Evolutionary conservation across 805 yeast species (phyloP), one percentile per base, ranked within the genome.

Genomic region (Lachancea nothofagi): DNA sequence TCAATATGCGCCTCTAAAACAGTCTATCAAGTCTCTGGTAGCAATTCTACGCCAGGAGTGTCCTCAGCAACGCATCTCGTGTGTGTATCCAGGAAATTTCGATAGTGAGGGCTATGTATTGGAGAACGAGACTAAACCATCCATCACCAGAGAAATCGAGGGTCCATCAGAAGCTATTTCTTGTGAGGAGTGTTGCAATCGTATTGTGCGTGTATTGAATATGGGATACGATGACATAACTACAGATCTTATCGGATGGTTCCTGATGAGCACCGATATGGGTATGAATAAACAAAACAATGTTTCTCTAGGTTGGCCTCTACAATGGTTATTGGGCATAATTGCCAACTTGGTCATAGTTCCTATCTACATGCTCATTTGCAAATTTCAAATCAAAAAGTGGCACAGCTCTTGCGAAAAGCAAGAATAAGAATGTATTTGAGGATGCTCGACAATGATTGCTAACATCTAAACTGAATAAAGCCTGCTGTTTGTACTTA

Each of bases 1-100:
- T 0, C 90, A 86, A 51, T 93, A 93, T 57, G 89, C 93, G 0
- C 98, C 99, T 1, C 61, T 79, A 48, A 93, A 93, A 58, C 81
- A 86, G 0, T 95, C 96, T 0, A 59, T 90, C 12, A 72, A 84
- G 52, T 67, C 95, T 0, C 65, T 93, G 10, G 80, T 88, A 0
- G 83, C 83, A 35, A 68, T 83, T 5, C 62, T 93, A 39, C 77
- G 96, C 46, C 96, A 89, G 50, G 99, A 93, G 57, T 80, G 83
- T 5, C 80, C 77, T 52, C 73, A 80, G 44, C 78, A 81, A 46
- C 64, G 81, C 20, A 83, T 93, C 0, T 74, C 82, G 4, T 78
- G 86, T 44, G 77, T 87, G 0, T 80, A 77, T 53, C 95, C 97
- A 0, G 98, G 98, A 0, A 88, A 87, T 56, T 88, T 90, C 61